Base-by-base conservation (phyloP, 352 stramenopile species). In the Elongisporangium undulatum region DNA sequence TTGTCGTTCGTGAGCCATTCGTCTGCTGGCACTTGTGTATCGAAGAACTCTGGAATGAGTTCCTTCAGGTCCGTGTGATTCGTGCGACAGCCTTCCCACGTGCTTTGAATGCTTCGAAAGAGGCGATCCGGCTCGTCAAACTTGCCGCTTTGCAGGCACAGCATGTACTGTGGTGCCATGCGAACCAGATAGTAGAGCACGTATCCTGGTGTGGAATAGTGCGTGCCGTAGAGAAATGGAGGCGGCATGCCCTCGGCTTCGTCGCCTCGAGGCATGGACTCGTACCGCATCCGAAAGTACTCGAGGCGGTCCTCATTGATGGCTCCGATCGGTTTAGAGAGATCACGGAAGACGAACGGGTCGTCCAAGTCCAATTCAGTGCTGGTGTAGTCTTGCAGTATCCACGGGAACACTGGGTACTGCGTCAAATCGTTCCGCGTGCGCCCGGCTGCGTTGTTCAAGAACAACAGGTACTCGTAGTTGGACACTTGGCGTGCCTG, bases 41-140 rank as follows among this genome's bases (percentile, higher is more conserved):
- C 96, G 67, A 97, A 99, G 75, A 98, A 99, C 74, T 99, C 97
- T 1, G 98, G 97, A 38, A 97, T 99, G 13, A 99, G 78, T 73
- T 99, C 98, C 75, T 99, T 99, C 7, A 99, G 82, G 71, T 99
- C 97, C 1, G 91, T 90, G 29, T 97, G 87, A 51, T 89, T 94
- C 20, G 75, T 85, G 10, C 87, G 17, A 38, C 79, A 90, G 23
- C 82, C 83, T 20, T 98, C 82, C 89, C 95, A 99, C 13, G 96
- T 97, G 38, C 83, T 68, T 23, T 89, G 67, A 49, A 99, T 88
- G 58, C 88, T 98, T 38, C 82, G 90, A 64, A 99, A 99, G 13
- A 99, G 78, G 0, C 98, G 92, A 73, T 99, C 98, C 0, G 97
- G 84, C 0, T 98, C 90, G 77, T 99, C 98, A 71, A 99, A 99